phyloP scores from a whole-genome alignment of 164 flowering plant species.

The Vitis amurensis region DNA sequence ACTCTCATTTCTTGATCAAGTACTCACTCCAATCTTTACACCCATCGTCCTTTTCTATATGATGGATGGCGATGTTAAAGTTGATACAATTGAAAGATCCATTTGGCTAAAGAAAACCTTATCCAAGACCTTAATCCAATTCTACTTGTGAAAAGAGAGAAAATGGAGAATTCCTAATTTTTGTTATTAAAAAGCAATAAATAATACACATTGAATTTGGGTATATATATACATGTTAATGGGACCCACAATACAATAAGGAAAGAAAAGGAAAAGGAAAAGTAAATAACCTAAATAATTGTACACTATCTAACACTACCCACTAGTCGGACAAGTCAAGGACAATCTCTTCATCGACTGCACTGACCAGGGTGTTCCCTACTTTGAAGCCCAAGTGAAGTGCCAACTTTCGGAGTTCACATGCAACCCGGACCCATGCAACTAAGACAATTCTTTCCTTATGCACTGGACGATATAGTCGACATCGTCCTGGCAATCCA shows the following conservation, averaged over 20 bases:
- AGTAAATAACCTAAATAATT: too few relatives aligned
- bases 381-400: conserved; percentile 5
- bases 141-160: not conserved
- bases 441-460: conserved; percentile 25
- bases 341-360: conserved; percentile 5
- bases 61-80: not conserved
- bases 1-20: not conserved
- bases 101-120: conserved; percentile 6
- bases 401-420: conserved; percentile 9
- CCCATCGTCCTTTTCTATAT: conserved; percentile 3
- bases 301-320: not conserved
- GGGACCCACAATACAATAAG: too few relatives aligned
- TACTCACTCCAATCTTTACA: not conserved
- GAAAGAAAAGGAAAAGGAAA: too few relatives aligned
- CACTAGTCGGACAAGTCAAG: conserved; percentile 14
- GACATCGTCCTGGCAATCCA: conserved; percentile 27
- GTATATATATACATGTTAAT: too few relatives aligned
- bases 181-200: too few relatives aligned
- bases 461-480: conserved; percentile 13
- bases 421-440: not conserved
- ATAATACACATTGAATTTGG: too few relatives aligned
- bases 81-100: too few relatives aligned
- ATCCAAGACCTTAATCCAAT: conserved; percentile 4
- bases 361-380: conserved; percentile 13
- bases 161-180: too few relatives aligned